These are phyloP conservation scores for Volvariella surrecta DNA, from an alignment of 1,284 basidiomycete species.

Conservation along the genomic window DNA sequence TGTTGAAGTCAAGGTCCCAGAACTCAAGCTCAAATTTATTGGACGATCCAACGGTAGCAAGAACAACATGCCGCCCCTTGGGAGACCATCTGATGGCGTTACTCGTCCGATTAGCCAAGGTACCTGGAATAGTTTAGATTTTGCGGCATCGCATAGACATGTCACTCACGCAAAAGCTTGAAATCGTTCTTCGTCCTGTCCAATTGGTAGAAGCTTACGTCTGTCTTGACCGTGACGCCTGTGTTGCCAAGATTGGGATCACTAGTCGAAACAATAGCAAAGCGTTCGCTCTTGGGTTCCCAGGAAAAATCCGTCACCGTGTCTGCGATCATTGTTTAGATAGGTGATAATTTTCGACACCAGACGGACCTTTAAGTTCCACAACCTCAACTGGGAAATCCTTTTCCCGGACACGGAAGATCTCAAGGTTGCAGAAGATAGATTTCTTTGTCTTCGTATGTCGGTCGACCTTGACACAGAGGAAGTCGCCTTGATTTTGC, in stretches of 20 bases:
- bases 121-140: constrained; percentile 36
- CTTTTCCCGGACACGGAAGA: constrained; percentile 97
- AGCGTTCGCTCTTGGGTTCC: constrained; percentile 96
- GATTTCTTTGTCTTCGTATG: constrained; percentile 99
- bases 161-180: constrained; percentile 68
- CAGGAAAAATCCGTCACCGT: constrained; percentile 96
- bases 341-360: too few species aligned
- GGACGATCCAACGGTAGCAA: constrained; percentile 92
- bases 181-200: constrained; percentile 95
- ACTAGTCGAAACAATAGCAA: constrained; percentile 91
- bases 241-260: constrained; percentile 91
- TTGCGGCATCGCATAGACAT: constrained; percentile 9
- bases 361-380: constrained; percentile 82
- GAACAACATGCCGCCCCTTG: constrained; percentile 90
- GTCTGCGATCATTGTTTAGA: constrained; percentile 42
- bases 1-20: constrained; percentile 95
- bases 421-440: constrained; percentile 97
- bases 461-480: constrained; percentile 99
- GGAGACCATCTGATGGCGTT: constrained; percentile 99
- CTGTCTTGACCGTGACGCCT: constrained; percentile 92
- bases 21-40: constrained; percentile 98
- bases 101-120: constrained; percentile 80
- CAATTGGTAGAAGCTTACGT: constrained; percentile 94
- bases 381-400: constrained; percentile 98
- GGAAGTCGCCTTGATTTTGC: constrained; percentile 98